These are phyloP conservation scores for Emergomyces africanus DNA, from an alignment of 2,329 filamentous ascomycete genomes.

Conservation along the genomic window DNA sequence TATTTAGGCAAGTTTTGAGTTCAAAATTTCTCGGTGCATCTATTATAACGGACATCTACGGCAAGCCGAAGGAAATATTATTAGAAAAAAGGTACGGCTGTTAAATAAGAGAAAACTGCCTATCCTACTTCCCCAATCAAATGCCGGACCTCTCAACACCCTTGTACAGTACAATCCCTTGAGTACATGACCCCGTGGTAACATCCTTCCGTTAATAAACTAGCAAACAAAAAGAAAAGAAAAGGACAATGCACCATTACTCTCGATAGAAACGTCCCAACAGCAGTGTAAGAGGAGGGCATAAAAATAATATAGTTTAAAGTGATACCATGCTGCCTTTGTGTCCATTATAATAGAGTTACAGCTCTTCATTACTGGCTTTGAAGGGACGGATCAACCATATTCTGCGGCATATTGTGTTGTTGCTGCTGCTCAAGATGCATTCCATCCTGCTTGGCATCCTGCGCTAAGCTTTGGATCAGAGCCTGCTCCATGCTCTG, in stretches of 20 bases:
- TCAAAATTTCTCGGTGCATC: neutral
- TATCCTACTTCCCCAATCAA: neutral
- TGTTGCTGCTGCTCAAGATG: conserved; percentile 11
- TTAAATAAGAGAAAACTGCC: neutral
- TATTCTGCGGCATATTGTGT: conserved; percentile 16
- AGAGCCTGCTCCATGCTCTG: conserved; percentile 31
- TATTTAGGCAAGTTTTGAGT: neutral
- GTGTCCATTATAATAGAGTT: neutral
- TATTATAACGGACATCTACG: too few relatives aligned
- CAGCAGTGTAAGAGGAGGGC: neutral
- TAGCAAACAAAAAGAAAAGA: neutral
- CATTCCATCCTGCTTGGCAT: conserved; percentile 28
- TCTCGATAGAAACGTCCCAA: neutral
- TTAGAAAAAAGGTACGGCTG: neutral
- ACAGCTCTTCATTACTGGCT: conserved; percentile 3
- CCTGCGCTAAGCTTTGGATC: conserved; percentile 32
- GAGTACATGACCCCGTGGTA: neutral
- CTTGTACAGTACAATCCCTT: neutral
- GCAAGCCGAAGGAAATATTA: neutral
- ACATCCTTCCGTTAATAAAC: neutral
- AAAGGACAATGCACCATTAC: neutral
- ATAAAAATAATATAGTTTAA: neutral
- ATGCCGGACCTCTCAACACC: neutral
- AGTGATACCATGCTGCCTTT: neutral
- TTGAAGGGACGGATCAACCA: conserved; percentile 26